Base-by-base conservation (phyloP, 192 early-diverging fungal species). In the Rhizoclosmatium globosum region DNA sequence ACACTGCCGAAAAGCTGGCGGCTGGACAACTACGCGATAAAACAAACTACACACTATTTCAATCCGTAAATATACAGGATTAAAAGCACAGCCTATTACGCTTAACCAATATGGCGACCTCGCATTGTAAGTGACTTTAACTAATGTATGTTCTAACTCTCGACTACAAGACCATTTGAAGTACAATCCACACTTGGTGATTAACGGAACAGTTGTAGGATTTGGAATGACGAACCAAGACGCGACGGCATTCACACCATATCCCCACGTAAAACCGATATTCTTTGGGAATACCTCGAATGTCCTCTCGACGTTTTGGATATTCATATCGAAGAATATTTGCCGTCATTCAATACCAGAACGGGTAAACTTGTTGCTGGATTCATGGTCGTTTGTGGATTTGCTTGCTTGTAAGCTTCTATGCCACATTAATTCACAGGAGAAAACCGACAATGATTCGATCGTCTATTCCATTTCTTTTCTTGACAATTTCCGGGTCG, bases 31-130 rank as follows among this genome's bases (percentile, higher is more conserved):
- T 71, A 17, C 69, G 53, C 13, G 31, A 50, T 17, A n/a, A 56
- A 45, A 71, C 53, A 48, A 71, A 71, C 41, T 71, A 56, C 69
- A 71, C 69, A 31, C 69, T 71, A 2, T 71, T 71, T 42, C 69
- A 71, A 71, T 19, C 47, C 23, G 11, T 71, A 7, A 19, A 21
- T 17, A 71, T 56, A 21, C n/a, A 19, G 69, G 69, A n/a, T 15
- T 57, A 6, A 56, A 41, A 38, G 21, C 3, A 19, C 46, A 48
- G 39, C n/a, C 3, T 9, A 71, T 71, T 45, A 56, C 7, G n/a
- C 38, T 71, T 7, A 71, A 23, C n/a, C 7, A 71, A 23, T 23
- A 44, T 15, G 69, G 69, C 7, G 38, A 39, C 41, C 39, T 71
- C 13, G 69, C 46, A 17, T 42, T 71, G 69, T 71, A 38, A 71